phyloP scores from a whole-genome alignment of 805 yeast species.

The Cyberlindnera subsufficiens region DNA sequence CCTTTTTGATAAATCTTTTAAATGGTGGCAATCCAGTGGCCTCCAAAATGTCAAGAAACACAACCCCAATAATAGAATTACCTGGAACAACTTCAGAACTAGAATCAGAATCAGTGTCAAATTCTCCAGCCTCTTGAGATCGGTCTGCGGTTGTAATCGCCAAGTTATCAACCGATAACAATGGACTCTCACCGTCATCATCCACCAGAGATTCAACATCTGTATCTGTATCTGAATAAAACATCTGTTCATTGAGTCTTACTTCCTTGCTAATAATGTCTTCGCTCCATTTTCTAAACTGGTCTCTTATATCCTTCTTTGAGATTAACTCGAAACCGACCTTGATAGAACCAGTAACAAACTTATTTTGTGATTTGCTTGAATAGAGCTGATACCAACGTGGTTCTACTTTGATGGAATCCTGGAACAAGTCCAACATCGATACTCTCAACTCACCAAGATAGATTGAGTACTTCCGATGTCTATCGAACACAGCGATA shows the following conservation, averaged over 20 bases:
- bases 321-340: constrained; percentile 35
- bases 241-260: constrained; percentile 20
- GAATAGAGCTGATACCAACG: constrained; percentile 43
- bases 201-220: constrained; percentile 21
- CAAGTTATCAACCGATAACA: too few species aligned
- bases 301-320: constrained; percentile 13
- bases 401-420: constrained; percentile 17
- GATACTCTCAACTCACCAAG: constrained; percentile 23
- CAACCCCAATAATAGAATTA: constrained; percentile 44
- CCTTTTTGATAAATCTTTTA: constrained; percentile 48
- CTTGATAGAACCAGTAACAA: constrained; percentile 43
- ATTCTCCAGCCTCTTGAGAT: not conserved
- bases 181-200: constrained; percentile 1
- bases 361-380: constrained; percentile 32
- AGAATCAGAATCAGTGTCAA: not conserved
- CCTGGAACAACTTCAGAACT: constrained; percentile 1
- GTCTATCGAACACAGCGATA: constrained; percentile 23
- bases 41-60: constrained; percentile 68
- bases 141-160: too few species aligned
- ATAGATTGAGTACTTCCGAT: constrained; percentile 21
- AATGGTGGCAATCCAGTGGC: constrained; percentile 78
- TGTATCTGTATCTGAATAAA: constrained; percentile 22
- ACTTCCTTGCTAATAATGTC: constrained; percentile 3
- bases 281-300: constrained; percentile 17
- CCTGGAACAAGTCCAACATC: constrained; percentile 15